Conservation (phyloP, 1,284 basidiomycete genomes). For the Leccinum subspadiceum region DNA sequence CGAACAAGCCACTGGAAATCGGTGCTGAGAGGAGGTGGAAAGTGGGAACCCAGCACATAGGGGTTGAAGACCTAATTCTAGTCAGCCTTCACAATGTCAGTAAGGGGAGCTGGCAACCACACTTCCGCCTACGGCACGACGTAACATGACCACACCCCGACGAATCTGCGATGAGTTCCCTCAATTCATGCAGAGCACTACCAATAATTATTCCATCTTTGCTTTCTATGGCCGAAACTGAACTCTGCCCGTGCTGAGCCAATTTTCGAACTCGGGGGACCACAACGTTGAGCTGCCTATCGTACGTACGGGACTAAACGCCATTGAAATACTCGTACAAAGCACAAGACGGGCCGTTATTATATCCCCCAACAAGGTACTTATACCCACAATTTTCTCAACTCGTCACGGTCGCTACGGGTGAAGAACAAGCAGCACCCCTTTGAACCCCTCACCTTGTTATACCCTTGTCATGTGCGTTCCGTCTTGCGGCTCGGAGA, state of each 20-base stretch:
- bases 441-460: not conserved
- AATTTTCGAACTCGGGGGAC: no score
- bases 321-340: not conserved
- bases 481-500: not conserved
- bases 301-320: not conserved
- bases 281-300: not conserved
- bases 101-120: conserved; percentile 74
- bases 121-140: conserved; percentile 45
- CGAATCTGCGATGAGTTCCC: not conserved
- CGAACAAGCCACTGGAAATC: conserved; percentile 18
- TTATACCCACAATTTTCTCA: not conserved
- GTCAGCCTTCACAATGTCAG: conserved; percentile 75
- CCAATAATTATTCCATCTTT: not conserved
- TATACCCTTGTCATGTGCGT: not conserved
- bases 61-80: conserved; percentile 59
- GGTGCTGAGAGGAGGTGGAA: conserved; percentile 50
- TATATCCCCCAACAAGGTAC: not conserved
- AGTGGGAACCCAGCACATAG: conserved; percentile 53
- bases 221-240: not conserved
- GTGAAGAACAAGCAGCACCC: not conserved
- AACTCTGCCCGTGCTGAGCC: not conserved
- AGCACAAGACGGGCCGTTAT: not conserved
- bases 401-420: not conserved
- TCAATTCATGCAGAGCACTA: not conserved
- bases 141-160: not conserved